Percentiles rank a stretch among this genome's conserved stretches.
phyloP scores from a whole-genome alignment of 164 flowering plant species.

The Stephania japonica region DNA sequence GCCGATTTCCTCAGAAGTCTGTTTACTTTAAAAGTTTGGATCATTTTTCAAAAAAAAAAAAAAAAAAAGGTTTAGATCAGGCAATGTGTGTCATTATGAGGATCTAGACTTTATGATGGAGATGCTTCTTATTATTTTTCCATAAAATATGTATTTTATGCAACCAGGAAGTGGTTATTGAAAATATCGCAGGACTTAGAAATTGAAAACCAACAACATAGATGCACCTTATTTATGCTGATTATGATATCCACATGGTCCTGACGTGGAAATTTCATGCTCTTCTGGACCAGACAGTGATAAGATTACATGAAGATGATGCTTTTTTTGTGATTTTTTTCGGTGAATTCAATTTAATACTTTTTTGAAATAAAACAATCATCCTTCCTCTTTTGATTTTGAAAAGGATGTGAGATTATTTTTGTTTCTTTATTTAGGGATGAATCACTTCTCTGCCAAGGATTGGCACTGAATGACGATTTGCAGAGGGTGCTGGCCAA shows the following conservation, averaged over 20 bases:
- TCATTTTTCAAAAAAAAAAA: too few species aligned
- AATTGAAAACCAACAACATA: background rate
- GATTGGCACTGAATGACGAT: slow-evolving; percentile 90
- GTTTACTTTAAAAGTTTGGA: background rate
- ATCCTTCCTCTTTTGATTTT: background rate
- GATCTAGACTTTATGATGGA: background rate
- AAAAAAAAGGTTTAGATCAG: too few species aligned
- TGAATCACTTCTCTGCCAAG: slow-evolving; percentile 85
- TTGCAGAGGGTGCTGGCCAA: slow-evolving; percentile 75
- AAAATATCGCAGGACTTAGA: background rate
- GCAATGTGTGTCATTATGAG: too few species aligned
- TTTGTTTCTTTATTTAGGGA: slow-evolving; percentile 47
- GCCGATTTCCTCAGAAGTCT: background rate
- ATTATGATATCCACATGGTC: background rate
- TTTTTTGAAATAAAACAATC: background rate
- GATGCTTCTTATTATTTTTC: slow-evolving; percentile 1
- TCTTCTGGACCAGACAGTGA: background rate
- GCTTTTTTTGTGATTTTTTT: background rate
- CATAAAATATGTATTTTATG: background rate
- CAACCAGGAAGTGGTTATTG: background rate
- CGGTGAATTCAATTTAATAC: background rate
- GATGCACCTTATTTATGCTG: background rate
- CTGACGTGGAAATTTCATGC: background rate
- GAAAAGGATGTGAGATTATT: background rate
- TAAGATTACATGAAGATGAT: background rate